Percentiles rank a stretch among this genome's conserved stretches.
Evolutionary conservation across 257 asterid species (phyloP).

Genomic region (Craterostigma plantagineum): DNA sequence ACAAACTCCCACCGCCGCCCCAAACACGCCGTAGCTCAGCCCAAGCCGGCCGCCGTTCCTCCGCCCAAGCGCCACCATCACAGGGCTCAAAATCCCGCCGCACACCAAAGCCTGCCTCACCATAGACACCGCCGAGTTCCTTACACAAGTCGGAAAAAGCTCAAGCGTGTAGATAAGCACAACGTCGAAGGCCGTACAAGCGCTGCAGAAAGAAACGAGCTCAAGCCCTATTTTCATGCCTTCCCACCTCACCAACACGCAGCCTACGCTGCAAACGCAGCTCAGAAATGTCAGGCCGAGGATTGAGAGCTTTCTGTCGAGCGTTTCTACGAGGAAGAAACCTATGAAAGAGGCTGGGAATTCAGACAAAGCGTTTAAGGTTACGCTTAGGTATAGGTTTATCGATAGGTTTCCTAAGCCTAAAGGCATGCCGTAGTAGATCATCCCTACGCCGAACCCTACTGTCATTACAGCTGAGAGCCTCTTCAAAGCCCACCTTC

Average conservation of each 20-base stretch:
- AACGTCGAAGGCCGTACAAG: slow-evolving; percentile 6
- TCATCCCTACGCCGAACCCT: slow-evolving; percentile 23
- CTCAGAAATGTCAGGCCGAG: slow-evolving; percentile 12
- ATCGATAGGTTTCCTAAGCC: slow-evolving; percentile 22
- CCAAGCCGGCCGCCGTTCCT: slow-evolving; percentile 2
- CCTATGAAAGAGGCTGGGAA: slow-evolving; percentile 14
- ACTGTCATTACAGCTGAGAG: neutral
- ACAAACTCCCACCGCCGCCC: slow-evolving; percentile 5
- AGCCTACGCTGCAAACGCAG: slow-evolving; percentile 13
- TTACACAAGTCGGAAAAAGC: slow-evolving; percentile 19
- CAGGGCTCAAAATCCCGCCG: slow-evolving; percentile 18
- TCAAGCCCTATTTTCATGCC: slow-evolving; percentile 15
- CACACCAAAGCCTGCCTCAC: slow-evolving; percentile 11
- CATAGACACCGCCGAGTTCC: slow-evolving; percentile 19
- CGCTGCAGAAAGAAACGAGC: slow-evolving; percentile 8
- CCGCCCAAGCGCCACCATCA: slow-evolving; percentile 12
- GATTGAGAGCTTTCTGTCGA: slow-evolving; percentile 14
- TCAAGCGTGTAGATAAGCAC: slow-evolving; percentile 12
- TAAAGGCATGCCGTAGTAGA: slow-evolving; percentile 28
- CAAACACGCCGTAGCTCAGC: slow-evolving; percentile 13
- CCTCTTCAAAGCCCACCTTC: slow-evolving; percentile 6
- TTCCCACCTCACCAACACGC: slow-evolving; percentile 9
- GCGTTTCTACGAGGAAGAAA: slow-evolving; percentile 12
- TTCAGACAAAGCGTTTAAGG: slow-evolving; percentile 18
- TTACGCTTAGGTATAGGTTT: slow-evolving; percentile 18